Conservation (phyloP, 2,329 filamentous ascomycete genomes). For the Dothistroma septosporum region DNA sequence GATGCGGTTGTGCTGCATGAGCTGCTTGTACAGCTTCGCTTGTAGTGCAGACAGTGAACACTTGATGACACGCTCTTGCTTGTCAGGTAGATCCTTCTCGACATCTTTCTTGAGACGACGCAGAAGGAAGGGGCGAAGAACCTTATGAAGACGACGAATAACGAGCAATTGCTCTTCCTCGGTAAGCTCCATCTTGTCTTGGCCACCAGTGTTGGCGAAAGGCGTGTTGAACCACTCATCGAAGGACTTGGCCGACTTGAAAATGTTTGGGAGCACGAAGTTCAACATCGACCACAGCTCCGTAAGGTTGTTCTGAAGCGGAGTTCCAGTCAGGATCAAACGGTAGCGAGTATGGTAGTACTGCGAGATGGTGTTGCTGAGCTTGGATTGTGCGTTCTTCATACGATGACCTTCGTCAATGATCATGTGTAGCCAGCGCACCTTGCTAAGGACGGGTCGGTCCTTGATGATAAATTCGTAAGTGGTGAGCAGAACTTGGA, state of each 20-base stretch:
- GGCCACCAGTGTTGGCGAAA: slow-evolving; percentile 94
- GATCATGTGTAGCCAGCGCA: slow-evolving; percentile 99
- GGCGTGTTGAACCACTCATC: slow-evolving; percentile 99
- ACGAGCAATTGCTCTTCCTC: slow-evolving; percentile 99
- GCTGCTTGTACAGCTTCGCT: slow-evolving; percentile 91
- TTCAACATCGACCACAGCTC: slow-evolving; percentile 98
- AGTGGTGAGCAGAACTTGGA: slow-evolving; percentile 94
- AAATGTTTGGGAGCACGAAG: slow-evolving; percentile 96
- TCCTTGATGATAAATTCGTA: slow-evolving; percentile 99
- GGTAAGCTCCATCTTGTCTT: slow-evolving; percentile 97
- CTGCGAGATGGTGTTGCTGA: slow-evolving; percentile 87
- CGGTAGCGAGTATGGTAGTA: slow-evolving; percentile 96
- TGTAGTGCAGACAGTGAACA: slow-evolving; percentile 96
- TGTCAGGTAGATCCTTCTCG: slow-evolving; percentile 97
- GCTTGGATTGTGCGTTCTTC: slow-evolving; percentile 97
- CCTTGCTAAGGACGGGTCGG: slow-evolving; percentile 87
- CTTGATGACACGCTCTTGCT: slow-evolving; percentile 98
- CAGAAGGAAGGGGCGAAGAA: slow-evolving; percentile 91
- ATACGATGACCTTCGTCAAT: slow-evolving; percentile 99
- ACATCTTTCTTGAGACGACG: slow-evolving; percentile 99
- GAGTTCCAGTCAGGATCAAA: slow-evolving; percentile 94
- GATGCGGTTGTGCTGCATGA: slow-evolving; percentile 92
- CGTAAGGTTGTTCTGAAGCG: slow-evolving; percentile 91
- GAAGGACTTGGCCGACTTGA: slow-evolving; percentile 98
- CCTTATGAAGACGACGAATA: slow-evolving; percentile 97